phyloP scores from a whole-genome alignment of 2,329 filamentous ascomycete species.

The Malbranchea zuffiana region DNA sequence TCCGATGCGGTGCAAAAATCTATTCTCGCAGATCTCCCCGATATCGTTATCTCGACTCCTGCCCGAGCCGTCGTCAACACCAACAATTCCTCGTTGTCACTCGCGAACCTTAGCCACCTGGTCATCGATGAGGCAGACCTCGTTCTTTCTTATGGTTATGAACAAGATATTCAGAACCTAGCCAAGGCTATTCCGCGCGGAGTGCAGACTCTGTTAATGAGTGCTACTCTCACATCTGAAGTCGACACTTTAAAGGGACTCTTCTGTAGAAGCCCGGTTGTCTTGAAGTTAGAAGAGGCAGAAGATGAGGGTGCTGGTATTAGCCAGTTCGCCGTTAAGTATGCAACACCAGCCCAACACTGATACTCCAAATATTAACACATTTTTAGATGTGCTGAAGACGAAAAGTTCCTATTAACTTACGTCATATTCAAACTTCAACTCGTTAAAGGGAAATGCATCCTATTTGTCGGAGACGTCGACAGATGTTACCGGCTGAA shows the following conservation, averaged over 20 bases:
- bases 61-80: conserved; percentile 71
- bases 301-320: conserved; percentile 67
- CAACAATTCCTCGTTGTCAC: conserved; percentile 57
- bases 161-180: conserved; percentile 75
- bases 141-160: conserved; percentile 86
- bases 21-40: conserved; percentile 71
- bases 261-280: conserved; percentile 69
- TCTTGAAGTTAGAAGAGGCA: conserved; percentile 72
- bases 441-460: conserved; percentile 83
- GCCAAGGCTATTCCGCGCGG: conserved; percentile 68
- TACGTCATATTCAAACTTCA: conserved; percentile 95
- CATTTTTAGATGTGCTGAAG: conserved; percentile 62
- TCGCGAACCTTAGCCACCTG: conserved; percentile 62
- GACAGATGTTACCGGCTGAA: conserved; percentile 87
- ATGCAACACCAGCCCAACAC: conserved; percentile 20
- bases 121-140: conserved; percentile 93
- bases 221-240: conserved; percentile 79
- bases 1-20: conserved; percentile 81
- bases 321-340: conserved; percentile 79
- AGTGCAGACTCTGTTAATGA: conserved; percentile 86
- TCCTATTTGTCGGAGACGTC: conserved; percentile 74
- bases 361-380: conserved; percentile 16
- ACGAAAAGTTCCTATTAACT: conserved; percentile 87
- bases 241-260: conserved; percentile 74
- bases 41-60: conserved; percentile 85